Evolutionary conservation across 164 flowering plant species (phyloP).

Genomic region (Kingdonia uniflora): DNA sequence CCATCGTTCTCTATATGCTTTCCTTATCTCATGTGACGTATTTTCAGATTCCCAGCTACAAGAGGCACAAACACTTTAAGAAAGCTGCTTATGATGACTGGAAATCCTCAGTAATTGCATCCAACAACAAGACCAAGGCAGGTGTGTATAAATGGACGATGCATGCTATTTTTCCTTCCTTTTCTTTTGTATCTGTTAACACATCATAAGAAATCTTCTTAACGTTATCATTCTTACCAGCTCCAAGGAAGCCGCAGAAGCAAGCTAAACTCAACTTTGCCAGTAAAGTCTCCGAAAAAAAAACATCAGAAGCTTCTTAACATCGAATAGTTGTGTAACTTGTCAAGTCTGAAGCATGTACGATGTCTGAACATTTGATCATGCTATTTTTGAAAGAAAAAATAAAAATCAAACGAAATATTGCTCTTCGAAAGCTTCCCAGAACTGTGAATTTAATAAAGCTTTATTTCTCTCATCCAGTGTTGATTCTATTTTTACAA

Average conservation of each 20-base stretch:
- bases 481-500: no score
- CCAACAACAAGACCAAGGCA: conserved; percentile 39
- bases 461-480: no score
- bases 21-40: background rate
- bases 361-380: no score
- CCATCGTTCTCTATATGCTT: background rate
- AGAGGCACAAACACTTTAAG: conserved; percentile 46
- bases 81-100: conserved; percentile 59
- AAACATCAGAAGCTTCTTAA: conserved; percentile 24
- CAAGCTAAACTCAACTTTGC: conserved; percentile 51
- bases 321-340: no score
- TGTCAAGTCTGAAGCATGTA: no score
- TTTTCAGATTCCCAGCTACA: conserved; percentile 62
- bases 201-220: background rate
- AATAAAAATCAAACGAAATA: no score
- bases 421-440: no score
- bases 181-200: background rate
- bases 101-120: conserved; percentile 62
- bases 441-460: no score
- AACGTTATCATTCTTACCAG: conserved; percentile 13
- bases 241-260: conserved; percentile 31
- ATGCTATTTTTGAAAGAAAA: no score
- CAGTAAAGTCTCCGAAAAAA: conserved; percentile 29
- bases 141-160: conserved; percentile 18
- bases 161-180: background rate